phyloP scores from a whole-genome alignment of 2,329 filamentous ascomycete species.

The Arthrinium phaeospermum region DNA sequence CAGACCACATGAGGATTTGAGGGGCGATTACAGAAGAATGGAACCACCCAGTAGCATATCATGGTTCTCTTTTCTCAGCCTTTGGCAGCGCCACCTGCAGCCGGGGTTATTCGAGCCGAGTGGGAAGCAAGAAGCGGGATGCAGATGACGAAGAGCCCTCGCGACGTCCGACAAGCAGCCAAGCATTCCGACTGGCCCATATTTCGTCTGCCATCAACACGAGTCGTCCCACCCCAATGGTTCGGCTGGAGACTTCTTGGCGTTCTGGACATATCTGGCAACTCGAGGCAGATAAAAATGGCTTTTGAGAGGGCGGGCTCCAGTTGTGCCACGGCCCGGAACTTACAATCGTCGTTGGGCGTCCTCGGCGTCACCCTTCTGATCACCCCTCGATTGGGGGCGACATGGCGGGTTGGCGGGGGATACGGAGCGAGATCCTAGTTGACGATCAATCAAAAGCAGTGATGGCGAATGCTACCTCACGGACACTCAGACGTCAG shows the following conservation, averaged over 20 bases:
- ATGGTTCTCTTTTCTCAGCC: not conserved
- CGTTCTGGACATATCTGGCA: not conserved
- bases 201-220: not conserved
- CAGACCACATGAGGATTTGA: not conserved
- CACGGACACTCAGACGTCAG: conserved; percentile 5
- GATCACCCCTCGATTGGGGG: not conserved
- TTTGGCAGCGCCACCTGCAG: not conserved
- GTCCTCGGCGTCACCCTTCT: not conserved
- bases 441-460: not conserved
- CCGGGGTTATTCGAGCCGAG: not conserved
- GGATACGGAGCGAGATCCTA: not conserved
- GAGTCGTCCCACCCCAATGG: not conserved
- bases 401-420: not conserved
- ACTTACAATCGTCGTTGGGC: not conserved
- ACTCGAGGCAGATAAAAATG: not conserved
- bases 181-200: not conserved
- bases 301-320: not conserved
- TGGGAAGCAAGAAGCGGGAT: not conserved
- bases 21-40: not conserved
- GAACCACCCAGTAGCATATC: not conserved
- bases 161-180: not conserved
- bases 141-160: not conserved
- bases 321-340: not conserved
- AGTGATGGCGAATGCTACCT: not conserved
- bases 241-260: not conserved